phyloP scores from a whole-genome alignment of 140 eudicot species.

The Stevia rebaudiana region DNA sequence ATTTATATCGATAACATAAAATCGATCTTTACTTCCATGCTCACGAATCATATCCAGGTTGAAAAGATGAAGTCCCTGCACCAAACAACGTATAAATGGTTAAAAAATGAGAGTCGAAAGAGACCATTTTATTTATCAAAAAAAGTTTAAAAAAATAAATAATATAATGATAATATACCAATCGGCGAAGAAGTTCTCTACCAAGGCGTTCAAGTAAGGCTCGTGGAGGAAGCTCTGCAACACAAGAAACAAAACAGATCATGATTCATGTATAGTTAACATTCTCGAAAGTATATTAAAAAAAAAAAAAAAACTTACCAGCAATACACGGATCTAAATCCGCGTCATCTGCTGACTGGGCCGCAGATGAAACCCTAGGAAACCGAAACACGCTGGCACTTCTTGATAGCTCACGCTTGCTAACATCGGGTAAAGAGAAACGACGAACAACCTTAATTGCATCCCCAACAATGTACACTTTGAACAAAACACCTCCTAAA shows the following conservation, averaged over 20 bases:
- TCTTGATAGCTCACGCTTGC: slow-evolving; percentile 62
- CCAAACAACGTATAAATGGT: background rate
- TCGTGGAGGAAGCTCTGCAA: slow-evolving; percentile 93
- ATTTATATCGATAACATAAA: slow-evolving; percentile 88
- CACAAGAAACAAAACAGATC: background rate
- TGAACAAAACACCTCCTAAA: slow-evolving; percentile 87
- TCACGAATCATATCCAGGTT: slow-evolving; percentile 92
- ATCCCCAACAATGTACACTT: slow-evolving; percentile 88
- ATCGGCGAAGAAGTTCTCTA: slow-evolving; percentile 71
- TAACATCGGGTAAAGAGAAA: slow-evolving; percentile 84
- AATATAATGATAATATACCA: slow-evolving; percentile 52
- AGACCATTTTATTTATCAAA: background rate
- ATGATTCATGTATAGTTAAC: background rate
- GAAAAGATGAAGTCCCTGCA: slow-evolving; percentile 85
- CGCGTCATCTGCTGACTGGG: slow-evolving; percentile 97
- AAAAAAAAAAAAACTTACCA: slow-evolving; percentile 33
- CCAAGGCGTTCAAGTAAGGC: slow-evolving; percentile 86
- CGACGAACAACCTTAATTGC: slow-evolving; percentile 93
- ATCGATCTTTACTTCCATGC: slow-evolving; percentile 70
- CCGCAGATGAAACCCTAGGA: slow-evolving; percentile 94
- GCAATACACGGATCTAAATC: slow-evolving; percentile 85
- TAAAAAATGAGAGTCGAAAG: background rate
- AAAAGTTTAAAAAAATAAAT: background rate
- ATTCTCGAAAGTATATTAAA: background rate
- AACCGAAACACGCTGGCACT: slow-evolving; percentile 80